These are phyloP conservation scores for Geosmithia morbida DNA, from an alignment of 2,329 filamentous ascomycete species.

Conservation along the genomic window DNA sequence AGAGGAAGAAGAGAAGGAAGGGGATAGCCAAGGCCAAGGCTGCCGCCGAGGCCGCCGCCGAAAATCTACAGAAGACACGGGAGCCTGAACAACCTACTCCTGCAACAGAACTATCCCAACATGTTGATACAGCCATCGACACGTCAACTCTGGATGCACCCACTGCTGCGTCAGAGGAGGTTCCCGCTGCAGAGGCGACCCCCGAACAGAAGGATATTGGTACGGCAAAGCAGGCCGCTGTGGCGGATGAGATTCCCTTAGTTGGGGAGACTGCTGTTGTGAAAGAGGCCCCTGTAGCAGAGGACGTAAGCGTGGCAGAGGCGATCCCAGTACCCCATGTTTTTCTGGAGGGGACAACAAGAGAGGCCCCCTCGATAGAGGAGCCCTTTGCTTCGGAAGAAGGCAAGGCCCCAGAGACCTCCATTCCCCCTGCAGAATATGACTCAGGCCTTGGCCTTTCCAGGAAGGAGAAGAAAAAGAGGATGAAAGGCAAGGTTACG, in stretches of 20 bases:
- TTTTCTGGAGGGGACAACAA: not conserved
- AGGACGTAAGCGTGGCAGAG: not conserved
- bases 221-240: not conserved
- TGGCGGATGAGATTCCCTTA: not conserved
- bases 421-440: not conserved
- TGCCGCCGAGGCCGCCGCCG: constrained; percentile 5
- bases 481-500: constrained; percentile 7
- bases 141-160: not conserved
- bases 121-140: not conserved
- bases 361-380: not conserved
- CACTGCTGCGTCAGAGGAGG: not conserved
- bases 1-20: constrained; percentile 19
- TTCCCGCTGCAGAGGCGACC: not conserved
- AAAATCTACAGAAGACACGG: not conserved
- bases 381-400: not conserved
- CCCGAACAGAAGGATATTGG: not conserved
- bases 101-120: not conserved
- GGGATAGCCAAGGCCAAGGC: constrained; percentile 7
- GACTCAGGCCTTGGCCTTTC: constrained; percentile 7
- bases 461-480: constrained; percentile 20
- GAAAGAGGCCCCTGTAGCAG: not conserved
- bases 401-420: not conserved
- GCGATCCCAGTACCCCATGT: not conserved
- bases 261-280: not conserved
- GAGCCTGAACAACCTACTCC: not conserved